Evolutionary conservation across 2,329 filamentous ascomycete genomes (phyloP).

Genomic region (Diaporthe velutina): DNA sequence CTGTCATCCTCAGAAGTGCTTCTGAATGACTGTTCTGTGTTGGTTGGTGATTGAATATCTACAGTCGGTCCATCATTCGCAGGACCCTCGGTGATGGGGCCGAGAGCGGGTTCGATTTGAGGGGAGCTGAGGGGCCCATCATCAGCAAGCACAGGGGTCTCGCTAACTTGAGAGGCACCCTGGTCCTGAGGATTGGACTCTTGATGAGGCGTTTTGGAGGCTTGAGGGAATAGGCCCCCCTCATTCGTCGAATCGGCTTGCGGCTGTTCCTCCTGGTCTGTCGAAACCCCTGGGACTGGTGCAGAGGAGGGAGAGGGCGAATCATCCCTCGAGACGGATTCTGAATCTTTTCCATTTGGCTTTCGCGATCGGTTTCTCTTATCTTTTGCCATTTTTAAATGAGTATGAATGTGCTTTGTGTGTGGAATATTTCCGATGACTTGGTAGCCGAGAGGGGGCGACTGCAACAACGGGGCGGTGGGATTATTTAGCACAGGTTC

Average conservation of each 20-base stretch:
- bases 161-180: neutral
- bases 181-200: neutral
- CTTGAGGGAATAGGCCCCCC: neutral
- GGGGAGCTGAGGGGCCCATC: neutral
- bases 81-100: neutral
- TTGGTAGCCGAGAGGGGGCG: neutral
- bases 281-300: neutral
- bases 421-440: neutral
- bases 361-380: neutral
- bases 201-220: neutral
- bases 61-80: neutral
- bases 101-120: slow-evolving; percentile 1
- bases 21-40: neutral
- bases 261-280: neutral
- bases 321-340: neutral
- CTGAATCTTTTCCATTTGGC: neutral
- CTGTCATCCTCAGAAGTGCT: neutral
- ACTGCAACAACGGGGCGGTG: neutral
- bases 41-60: neutral
- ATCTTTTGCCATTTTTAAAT: neutral
- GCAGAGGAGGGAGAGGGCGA: neutral
- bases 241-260: neutral
- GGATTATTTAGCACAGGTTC: too few relatives aligned
- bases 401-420: neutral
- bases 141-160: neutral